Evolutionary conservation across 495 filamentous ascomycete species (phyloP).

Genomic region (Aspergillus hancockii): DNA sequence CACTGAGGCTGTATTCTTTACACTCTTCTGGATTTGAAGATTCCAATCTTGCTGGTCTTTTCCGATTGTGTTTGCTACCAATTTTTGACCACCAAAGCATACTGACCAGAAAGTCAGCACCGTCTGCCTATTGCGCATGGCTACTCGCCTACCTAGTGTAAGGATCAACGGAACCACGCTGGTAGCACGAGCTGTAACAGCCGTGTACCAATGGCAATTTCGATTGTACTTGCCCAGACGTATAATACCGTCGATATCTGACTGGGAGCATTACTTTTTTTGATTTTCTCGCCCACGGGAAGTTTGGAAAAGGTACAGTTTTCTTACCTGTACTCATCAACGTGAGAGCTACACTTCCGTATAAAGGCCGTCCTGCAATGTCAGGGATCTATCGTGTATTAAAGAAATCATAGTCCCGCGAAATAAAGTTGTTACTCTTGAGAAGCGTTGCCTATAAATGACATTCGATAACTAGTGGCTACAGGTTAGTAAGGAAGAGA

Average conservation of each 20-base stretch:
- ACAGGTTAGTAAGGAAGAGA: background rate
- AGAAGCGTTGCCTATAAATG: conserved; percentile 5
- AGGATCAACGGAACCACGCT: conserved; percentile 47
- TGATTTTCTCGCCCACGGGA: background rate
- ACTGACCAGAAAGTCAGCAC: background rate
- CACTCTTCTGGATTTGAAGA: conserved; percentile 5
- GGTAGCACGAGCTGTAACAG: conserved; percentile 52
- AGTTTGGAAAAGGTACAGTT: background rate
- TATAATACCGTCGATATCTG: conserved; percentile 52
- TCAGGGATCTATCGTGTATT: conserved; percentile 49
- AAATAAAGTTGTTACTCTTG: conserved; percentile 45
- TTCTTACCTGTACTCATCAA: conserved; percentile 52
- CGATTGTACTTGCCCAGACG: conserved; percentile 50
- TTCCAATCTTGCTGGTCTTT: conserved; percentile 7
- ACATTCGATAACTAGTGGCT: conserved; percentile 4
- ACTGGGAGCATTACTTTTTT: background rate
- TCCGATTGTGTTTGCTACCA: conserved; percentile 6
- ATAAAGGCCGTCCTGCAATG: conserved; percentile 34
- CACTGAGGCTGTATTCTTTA: conserved; percentile 3
- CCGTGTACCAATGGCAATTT: conserved; percentile 54
- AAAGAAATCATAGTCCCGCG: conserved; percentile 53
- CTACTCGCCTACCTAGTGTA: conserved; percentile 40
- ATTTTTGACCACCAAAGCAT: conserved; percentile 11
- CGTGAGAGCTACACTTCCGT: conserved; percentile 50
- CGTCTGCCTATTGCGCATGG: background rate